Percentiles rank a stretch among this genome's conserved stretches.
These are phyloP conservation scores for Pseudopyricularia javanii DNA, from an alignment of 2,329 filamentous ascomycete species.

Conservation along the genomic window DNA sequence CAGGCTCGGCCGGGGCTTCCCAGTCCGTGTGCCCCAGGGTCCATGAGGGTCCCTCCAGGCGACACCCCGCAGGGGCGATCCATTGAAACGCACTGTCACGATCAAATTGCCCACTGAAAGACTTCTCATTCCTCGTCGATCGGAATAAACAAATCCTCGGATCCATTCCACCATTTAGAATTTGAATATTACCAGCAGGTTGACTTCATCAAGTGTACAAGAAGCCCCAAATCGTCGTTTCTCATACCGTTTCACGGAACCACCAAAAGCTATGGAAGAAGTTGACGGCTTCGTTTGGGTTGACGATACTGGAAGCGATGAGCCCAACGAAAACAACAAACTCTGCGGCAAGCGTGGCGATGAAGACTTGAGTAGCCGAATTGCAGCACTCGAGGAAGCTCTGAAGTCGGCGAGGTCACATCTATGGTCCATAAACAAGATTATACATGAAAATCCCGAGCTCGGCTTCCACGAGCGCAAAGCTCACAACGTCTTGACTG, in stretches of 20 bases:
- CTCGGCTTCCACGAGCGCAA: slow-evolving; percentile 32
- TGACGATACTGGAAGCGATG: not conserved
- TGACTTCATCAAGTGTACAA: not conserved
- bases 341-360: not conserved
- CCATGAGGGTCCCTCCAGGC: too few species aligned
- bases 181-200: too few species aligned
- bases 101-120: too few species aligned
- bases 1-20: too few species aligned
- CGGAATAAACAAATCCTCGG: too few species aligned
- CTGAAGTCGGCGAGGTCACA: not conserved
- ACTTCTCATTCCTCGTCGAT: too few species aligned
- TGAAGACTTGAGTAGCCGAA: not conserved
- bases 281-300: not conserved
- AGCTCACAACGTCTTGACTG: slow-evolving; percentile 35
- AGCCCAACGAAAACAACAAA: not conserved
- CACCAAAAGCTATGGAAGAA: not conserved
- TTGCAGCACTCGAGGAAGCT: not conserved
- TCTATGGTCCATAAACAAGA: slow-evolving; percentile 32
- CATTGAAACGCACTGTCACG: too few species aligned
- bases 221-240: not conserved
- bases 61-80: too few species aligned
- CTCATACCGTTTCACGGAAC: not conserved
- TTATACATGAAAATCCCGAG: slow-evolving; percentile 39
- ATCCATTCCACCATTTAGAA: too few species aligned
- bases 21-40: too few species aligned